A percentile compares a stretch with the other conserved stretches of the same genome.
These are phyloP conservation scores for Cladophialophora yegresii DNA, from an alignment of 2,329 filamentous ascomycete genomes.

Conservation along the genomic window DNA sequence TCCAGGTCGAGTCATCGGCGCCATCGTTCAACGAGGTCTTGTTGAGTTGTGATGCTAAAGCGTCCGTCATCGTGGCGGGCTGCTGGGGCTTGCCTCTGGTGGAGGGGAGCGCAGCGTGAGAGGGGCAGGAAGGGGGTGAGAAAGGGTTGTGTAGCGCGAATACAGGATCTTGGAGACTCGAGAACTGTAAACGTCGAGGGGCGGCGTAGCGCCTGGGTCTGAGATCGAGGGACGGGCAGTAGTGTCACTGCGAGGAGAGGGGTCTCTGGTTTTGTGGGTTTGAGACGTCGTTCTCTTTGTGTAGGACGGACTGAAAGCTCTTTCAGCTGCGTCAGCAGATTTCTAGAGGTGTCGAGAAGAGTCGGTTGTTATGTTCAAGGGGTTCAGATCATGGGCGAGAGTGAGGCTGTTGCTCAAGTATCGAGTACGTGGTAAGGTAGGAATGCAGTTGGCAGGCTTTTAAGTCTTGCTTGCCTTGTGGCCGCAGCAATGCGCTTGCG, in stretches of 20 bases:
- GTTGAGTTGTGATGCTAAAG: slow-evolving; percentile 49
- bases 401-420: slow-evolving; percentile 18
- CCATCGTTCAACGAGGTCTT: slow-evolving; percentile 48
- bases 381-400: not conserved
- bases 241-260: not conserved
- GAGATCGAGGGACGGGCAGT: not conserved
- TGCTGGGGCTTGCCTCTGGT: not conserved
- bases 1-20: slow-evolving; percentile 47
- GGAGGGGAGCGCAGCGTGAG: slow-evolving; percentile 4
- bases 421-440: not conserved
- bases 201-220: not conserved
- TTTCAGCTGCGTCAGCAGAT: slow-evolving; percentile 1
- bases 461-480: slow-evolving; percentile 1
- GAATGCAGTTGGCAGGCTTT: not conserved
- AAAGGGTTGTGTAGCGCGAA: slow-evolving; percentile 1
- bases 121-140: not conserved
- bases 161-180: not conserved
- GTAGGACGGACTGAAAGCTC: not conserved
- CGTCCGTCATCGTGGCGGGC: slow-evolving; percentile 27
- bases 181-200: not conserved
- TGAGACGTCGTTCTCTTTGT: not conserved
- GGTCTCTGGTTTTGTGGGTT: not conserved
- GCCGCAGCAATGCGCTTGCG: slow-evolving; percentile 12
- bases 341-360: not conserved
- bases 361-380: not conserved